Base-by-base conservation (phyloP, 2,329 filamentous ascomycete species). In the Dactylellina haptotyla region DNA sequence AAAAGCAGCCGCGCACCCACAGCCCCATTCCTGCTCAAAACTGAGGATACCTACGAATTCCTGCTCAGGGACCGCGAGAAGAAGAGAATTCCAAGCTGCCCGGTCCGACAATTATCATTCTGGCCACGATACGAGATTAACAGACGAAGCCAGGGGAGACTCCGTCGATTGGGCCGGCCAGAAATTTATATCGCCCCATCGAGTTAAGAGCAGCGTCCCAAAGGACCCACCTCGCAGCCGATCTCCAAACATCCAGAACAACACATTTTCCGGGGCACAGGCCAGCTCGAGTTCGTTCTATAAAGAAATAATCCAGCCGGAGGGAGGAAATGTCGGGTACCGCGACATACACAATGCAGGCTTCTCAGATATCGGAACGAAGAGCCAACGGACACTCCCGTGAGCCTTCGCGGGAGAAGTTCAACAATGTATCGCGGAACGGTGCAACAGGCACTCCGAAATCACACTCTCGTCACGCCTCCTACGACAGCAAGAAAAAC, bases 401-500 rank as follows among this genome's bases (percentile, higher is more conserved):
- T n/a, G 69, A 73, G 43, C 37, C 61, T 1, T 73, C 69, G 12
- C 48, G 56, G 16, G 69, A 66, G 4, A 62, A 73, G 32, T 73
- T 61, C 28, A 28, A n/a, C n/a, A n/a, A 25, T 14, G 51, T 66
- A 28, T 23, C 61, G 16, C 50, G 61, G 25, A 62, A 37, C 16
- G 41, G 43, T 26, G 2, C 43, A 46, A 30, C 57, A 30, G n/a
- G n/a, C n/a, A 26, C 46, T 28, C 41, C 53, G 37, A 61, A 48
- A 30, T 28, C 69, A 46, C 69, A 73, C 48, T 73, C 69, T 34
- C 54, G 69, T n/a, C 64, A 73, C 39, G 48, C 53, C 10, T 73
- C 69, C 10, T 73, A 62, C 53, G 69, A 73, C 37, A 73, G 69
- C 28, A 73, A 73, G 41, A 73, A 73, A 61, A 73, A 73, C 54